Evolutionary conservation across 345 rosid species (phyloP).

Genomic region (Raphanus sativus): DNA sequence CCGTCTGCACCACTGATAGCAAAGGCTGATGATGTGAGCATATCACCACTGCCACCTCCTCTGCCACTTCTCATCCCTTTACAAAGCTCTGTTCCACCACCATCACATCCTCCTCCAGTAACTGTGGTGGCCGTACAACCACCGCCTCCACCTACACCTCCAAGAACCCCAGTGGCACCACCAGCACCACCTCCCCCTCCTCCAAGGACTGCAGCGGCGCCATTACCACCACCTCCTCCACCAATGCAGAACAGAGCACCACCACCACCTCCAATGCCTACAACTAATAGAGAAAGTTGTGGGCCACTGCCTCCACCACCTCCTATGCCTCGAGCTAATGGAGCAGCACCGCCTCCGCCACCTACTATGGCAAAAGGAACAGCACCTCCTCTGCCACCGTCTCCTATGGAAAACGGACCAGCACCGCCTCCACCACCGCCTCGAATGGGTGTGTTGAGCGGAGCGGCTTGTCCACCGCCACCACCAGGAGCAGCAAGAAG

Average conservation of each 20-base stretch:
- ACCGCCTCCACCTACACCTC: conserved; percentile 36
- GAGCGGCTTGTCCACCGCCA: conserved; percentile 60
- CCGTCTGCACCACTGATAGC: conserved; percentile 4
- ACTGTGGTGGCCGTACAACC: conserved; percentile 15
- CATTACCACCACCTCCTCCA: conserved; percentile 12
- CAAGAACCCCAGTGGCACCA: neutral
- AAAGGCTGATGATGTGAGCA: neutral
- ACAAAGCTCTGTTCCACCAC: conserved; percentile 30
- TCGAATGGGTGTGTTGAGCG: conserved; percentile 39
- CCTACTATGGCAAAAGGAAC: conserved; percentile 18
- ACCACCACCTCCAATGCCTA: conserved; percentile 20
- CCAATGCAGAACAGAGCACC: neutral
- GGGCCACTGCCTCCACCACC: conserved; percentile 23
- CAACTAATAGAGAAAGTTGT: neutral
- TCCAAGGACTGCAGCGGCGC: neutral
- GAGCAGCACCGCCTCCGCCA: conserved; percentile 27
- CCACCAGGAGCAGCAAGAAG: conserved; percentile 59
- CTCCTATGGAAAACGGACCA: conserved; percentile 40
- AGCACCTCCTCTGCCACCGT: conserved; percentile 50
- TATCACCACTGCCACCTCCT: neutral
- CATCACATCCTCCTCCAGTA: conserved; percentile 24
- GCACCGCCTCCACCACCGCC: conserved; percentile 65
- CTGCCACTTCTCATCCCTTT: conserved; percentile 10
- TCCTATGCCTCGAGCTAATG: neutral
- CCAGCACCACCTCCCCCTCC: conserved; percentile 38